Evolutionary conservation across 345 rosid species (phyloP), one percentile per base, ranked within the genome.

Genomic region (Excoecaria agallocha): DNA sequence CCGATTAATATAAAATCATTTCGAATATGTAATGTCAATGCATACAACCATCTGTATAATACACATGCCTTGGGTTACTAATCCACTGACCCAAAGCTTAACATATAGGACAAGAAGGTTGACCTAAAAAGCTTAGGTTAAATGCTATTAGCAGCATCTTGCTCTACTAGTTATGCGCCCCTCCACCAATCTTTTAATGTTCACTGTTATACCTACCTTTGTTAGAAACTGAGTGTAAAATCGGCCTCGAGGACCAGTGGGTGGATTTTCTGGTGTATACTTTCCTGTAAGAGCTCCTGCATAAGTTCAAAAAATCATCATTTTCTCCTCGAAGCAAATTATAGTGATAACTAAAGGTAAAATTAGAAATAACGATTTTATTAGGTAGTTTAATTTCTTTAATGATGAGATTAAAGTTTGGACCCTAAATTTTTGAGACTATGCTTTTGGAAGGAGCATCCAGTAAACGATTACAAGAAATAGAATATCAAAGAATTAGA

Each of bases 241-340:
- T 81, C 56, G 82, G 73, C 89, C 87, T 17, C 98, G 90, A 75
- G 98, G 97, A 35, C 99, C 99, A 9, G 88, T 79, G 24, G 96
- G 98, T 65, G 90, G 90, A 76, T 90, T 95, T 74, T 89, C 88
- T 63, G 97, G 94, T 15, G 90, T 91, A 80, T 93, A 95, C 81
- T 95, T 95, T 77, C 99, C 99, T 1, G 99, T 95, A 12, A 95
- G 91, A 79, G 84, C 91, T 73, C 98, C 96, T 95, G 85, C 75
- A 73, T 15, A 77, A 46, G 37, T 71, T 69, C 19, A 68, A 62
- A 15, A 39, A 19, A 30, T 55, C 10, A 60, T 8, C 3, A 22
- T 24, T 20, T 43, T 43, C 38, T n/a, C 30, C n/a, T 5, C 39
- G 9, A 1, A 22, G 0, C 20, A 4, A 68, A 51, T 8, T 50